These are phyloP conservation scores for Danielia oregonensis DNA, from an alignment of 805 yeast species.

Conservation along the genomic window DNA sequence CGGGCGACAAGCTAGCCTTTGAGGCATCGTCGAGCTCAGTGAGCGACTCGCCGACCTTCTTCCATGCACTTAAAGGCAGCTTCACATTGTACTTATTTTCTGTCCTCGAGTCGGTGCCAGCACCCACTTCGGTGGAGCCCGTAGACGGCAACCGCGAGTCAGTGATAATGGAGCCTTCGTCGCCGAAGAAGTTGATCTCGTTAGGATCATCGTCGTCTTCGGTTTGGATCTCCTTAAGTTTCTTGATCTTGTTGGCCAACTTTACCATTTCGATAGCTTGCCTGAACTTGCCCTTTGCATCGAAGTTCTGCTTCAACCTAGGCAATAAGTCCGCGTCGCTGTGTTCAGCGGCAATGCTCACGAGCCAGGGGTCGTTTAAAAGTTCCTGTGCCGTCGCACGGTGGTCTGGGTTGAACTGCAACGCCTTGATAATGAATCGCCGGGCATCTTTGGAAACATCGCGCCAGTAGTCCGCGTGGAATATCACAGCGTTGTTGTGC, in stretches of 20 bases:
- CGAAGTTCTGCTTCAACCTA: conserved; percentile 72
- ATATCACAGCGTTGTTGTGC: conserved; percentile 70
- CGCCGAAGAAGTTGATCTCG: conserved; percentile 43
- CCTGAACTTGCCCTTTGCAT: conserved; percentile 78
- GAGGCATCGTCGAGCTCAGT: conserved; percentile 18
- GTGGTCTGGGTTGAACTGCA: conserved; percentile 61
- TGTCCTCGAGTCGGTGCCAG: conserved; percentile 2
- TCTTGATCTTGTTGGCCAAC: conserved; percentile 72
- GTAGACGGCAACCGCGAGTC: conserved; percentile 7
- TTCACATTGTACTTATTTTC: conserved; percentile 7
- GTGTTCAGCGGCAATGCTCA: conserved; percentile 44
- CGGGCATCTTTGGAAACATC: conserved; percentile 78
- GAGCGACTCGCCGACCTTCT: conserved; percentile 23
- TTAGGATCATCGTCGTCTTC: conserved; percentile 53
- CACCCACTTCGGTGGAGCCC: conserved; percentile 4
- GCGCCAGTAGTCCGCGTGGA: conserved; percentile 86
- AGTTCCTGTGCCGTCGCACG: conserved; percentile 69
- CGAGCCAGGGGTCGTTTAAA: conserved; percentile 69
- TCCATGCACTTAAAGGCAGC: conserved; percentile 26
- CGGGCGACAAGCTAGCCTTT: conserved; percentile 20
- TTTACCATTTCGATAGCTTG: conserved; percentile 83
- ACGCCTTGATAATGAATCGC: conserved; percentile 65
- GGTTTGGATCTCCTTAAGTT: conserved; percentile 59
- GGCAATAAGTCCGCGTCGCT: conserved; percentile 72
- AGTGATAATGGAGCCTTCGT: conserved; percentile 18